Evolutionary conservation across 2,329 filamentous ascomycete species (phyloP), one percentile per base, ranked within the genome.

Genomic region (Colletotrichum tofieldiae): DNA sequence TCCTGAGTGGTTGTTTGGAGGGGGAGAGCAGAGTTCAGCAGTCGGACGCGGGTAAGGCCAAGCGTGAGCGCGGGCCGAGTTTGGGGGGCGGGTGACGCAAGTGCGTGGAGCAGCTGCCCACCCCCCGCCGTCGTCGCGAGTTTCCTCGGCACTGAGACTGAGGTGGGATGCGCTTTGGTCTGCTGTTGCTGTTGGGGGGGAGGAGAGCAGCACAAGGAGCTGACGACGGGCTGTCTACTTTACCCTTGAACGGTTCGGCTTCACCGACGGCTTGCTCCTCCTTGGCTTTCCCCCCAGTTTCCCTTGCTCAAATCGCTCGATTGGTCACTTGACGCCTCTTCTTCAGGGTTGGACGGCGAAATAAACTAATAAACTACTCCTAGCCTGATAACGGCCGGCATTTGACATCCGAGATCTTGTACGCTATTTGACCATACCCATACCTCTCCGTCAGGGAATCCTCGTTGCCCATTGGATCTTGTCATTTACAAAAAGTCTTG

Each of bases 61-160:
- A 69, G 69, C 65, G 51, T 51, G 52, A 69, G 65, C 69, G 65
- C 69, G 69, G 69, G 69, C 69, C 69, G 69, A 69, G 52, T 49
- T 67, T 29, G 58, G 61, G 65, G 59, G 65, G 65, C 65, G 52
- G 69, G 61, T 72, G 69, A 72, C 69, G 69, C 69, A 72, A 72
- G 69, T 72, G 69, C 59, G 69, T 72, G 69, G 69, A 69, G 58
- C 69, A 55, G 52, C 52, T 37, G 52, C 52, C 52, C 52, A 55
- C 58, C 59, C 59, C 23, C 35, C 47, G 41, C 64, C 39, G 63
- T 45, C 37, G 26, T 70, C 35, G 49, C 49, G 26, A 29, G 47
- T 23, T 47, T 64, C 58, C 52, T 56, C 54, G 54, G 35, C 54
- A 35, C 32, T 26, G 49, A 37, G 35, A 56, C 32, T 39, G 32